Evolutionary conservation across 148 eudicot genomes (phyloP), one percentile per base, ranked within the genome.

Genomic region (Silene latifolia): DNA sequence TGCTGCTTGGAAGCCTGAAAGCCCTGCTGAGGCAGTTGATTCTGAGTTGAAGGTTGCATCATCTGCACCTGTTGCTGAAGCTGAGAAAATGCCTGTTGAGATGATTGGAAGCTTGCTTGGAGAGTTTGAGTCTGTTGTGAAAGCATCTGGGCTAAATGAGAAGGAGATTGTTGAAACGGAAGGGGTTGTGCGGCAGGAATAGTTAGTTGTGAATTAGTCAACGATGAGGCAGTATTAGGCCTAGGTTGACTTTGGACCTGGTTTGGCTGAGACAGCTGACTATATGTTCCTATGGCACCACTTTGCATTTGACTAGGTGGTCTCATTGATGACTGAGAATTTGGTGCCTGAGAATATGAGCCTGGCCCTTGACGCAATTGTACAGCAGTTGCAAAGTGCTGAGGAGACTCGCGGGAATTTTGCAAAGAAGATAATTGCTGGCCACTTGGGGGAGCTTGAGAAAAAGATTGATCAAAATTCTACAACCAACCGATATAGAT

Each of bases 91-190:
- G 93, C 85, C 80, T 88, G 92, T 77, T 92, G 93, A 39, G 98
- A 92, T 73, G 98, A 89, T 78, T 95, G 97, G 47, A 86, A 89
- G 61, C 92, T 92, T 12, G 97, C 98, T 83, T 92, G 93, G 44
- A 95, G 84, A 74, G 83, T 78, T 76, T 95, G 97, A n/a, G 86
- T 88, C 84, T 92, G 98, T 71, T 92, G 97, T 14, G 98, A 89
- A 78, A 95, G 78, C 97, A 92, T 89, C 87, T 92, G 96, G 67
- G 93, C 93, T 81, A 91, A 77, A 71, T 87, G 92, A 65, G 98
- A 90, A 75, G 97, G 86, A 79, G 98, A 78, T 61, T 91, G 97
- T 51, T 87, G 85, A 47, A 71, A 73, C 25, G 85, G 80, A 35
- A 80, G 81, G 71, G 85, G 88, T 74, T 85, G 90, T 67, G 76